Evolutionary conservation across 1,284 basidiomycete genomes (phyloP).

Genomic region (Trametes polyzona): DNA sequence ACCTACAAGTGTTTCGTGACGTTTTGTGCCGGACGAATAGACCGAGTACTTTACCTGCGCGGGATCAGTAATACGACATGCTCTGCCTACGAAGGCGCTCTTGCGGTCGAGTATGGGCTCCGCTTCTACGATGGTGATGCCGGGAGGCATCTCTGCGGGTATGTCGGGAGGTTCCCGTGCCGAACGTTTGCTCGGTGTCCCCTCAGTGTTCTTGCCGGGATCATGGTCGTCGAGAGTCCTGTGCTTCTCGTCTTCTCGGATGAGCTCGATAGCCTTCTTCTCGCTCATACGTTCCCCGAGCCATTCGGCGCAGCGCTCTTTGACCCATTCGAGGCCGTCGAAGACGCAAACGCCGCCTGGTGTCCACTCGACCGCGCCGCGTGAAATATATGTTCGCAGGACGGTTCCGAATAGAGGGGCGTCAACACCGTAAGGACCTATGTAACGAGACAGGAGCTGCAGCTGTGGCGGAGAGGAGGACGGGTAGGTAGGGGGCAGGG

Average conservation of each 20-base stretch:
- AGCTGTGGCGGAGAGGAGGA: conserved; percentile 74
- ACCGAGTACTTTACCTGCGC: conserved; percentile 65
- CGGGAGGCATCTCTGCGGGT: conserved; percentile 52
- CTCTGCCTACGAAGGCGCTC: conserved; percentile 83
- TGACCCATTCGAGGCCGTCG: conserved; percentile 83
- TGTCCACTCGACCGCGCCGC: conserved; percentile 74
- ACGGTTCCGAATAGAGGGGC: conserved; percentile 75
- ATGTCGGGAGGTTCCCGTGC: conserved; percentile 14
- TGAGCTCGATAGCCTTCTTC: conserved; percentile 58
- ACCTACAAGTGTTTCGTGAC: conserved; percentile 52
- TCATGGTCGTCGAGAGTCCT: neutral
- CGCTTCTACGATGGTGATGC: conserved; percentile 65
- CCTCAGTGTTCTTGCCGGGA: conserved; percentile 2
- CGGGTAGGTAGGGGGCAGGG: conserved; percentile 77
- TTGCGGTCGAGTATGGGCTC: conserved; percentile 85
- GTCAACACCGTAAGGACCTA: conserved; percentile 80
- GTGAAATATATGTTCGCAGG: conserved; percentile 82
- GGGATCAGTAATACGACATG: conserved; percentile 78
- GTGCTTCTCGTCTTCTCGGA: conserved; percentile 58
- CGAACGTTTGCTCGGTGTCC: conserved; percentile 17
- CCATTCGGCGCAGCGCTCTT: conserved; percentile 72
- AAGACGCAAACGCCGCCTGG: conserved; percentile 83
- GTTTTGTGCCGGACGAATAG: too few species aligned
- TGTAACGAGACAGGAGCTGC: conserved; percentile 84
- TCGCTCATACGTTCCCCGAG: conserved; percentile 65